Conservation (phyloP, 108 stramenopile species). For the Cyclotella distinguenda region DNA sequence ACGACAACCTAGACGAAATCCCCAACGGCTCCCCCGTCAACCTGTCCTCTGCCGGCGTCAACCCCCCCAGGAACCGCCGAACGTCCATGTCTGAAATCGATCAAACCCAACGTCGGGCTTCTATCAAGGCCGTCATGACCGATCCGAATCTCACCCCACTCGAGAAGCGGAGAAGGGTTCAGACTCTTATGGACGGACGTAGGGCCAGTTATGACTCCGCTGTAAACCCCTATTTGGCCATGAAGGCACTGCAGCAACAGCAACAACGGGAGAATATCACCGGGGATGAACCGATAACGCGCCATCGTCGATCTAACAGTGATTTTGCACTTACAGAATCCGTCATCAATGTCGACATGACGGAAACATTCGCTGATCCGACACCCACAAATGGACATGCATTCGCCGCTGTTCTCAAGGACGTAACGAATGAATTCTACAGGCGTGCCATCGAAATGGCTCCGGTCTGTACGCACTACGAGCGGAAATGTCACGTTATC, state of each 20-base stretch:
- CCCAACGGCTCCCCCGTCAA: neutral
- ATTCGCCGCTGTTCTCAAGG: conserved; percentile 1
- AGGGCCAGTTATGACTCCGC: conserved; percentile 7
- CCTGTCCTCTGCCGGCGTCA: neutral
- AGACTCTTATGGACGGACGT: conserved; percentile 83
- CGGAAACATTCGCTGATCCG: conserved; percentile 16
- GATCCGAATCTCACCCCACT: conserved; percentile 49
- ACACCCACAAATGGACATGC: neutral
- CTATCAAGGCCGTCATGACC: conserved; percentile 71
- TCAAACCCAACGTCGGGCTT: conserved; percentile 60
- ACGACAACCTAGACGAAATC: too few species aligned
- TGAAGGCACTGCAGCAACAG: conserved; percentile 27
- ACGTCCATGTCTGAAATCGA: conserved; percentile 22
- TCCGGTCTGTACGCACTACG: conserved; percentile 73
- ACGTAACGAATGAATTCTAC: conserved; percentile 14
- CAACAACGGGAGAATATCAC: neutral
- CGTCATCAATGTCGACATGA: neutral
- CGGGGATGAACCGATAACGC: neutral
- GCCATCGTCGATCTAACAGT: conserved; percentile 9
- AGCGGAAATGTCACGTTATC: conserved; percentile 78
- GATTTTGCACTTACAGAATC: neutral
- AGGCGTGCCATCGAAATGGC: conserved; percentile 33
- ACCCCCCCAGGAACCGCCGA: conserved; percentile 14
- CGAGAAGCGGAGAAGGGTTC: conserved; percentile 73
- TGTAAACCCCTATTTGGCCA: conserved; percentile 27